These are phyloP conservation scores for Cucumis cinereus DNA, from an alignment of 306 rosid species.

Conservation along the genomic window DNA sequence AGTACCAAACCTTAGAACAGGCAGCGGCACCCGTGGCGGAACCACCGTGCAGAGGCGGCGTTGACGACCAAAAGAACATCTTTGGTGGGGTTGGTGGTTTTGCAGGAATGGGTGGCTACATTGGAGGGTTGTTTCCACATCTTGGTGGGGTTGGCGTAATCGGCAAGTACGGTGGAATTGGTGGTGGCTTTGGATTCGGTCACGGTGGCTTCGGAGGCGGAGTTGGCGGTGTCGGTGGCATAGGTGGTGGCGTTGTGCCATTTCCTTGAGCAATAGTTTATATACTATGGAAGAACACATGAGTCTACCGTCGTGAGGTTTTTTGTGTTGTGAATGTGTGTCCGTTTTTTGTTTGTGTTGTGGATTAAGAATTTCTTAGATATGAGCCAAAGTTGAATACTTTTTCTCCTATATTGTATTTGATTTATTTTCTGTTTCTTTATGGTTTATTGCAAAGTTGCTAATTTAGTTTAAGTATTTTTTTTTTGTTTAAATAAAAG, in stretches of 20 bases:
- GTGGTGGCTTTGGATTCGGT: constrained; percentile 2
- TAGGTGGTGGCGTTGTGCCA: constrained; percentile 3
- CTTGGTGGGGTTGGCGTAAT: constrained; percentile 17
- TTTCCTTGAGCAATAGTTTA: not conserved
- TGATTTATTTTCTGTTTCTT: not conserved
- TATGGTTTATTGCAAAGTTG: not conserved
- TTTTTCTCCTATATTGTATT: not conserved
- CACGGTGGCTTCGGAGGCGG: constrained; percentile 5
- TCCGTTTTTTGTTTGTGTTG: not conserved
- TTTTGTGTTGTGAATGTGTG: not conserved
- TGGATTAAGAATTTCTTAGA: not conserved
- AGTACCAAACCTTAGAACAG: constrained; percentile 16
- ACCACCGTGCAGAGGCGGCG: not conserved
- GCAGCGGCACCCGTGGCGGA: constrained; percentile 27
- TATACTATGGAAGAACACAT: not conserved
- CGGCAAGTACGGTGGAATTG: constrained; percentile 10
- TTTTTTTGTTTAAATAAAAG: too few relatives aligned
- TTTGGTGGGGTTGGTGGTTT: constrained; percentile 53
- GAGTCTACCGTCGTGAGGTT: not conserved
- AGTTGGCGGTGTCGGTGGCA: constrained; percentile 10
- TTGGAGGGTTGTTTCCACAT: constrained; percentile 22
- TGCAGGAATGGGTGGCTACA: constrained; percentile 29
- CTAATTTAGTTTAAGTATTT: too few relatives aligned
- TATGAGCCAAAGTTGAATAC: not conserved
- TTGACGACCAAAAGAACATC: constrained; percentile 40